These are phyloP conservation scores for Fusarium buharicum DNA, from an alignment of 2,329 filamentous ascomycete genomes.

Conservation along the genomic window DNA sequence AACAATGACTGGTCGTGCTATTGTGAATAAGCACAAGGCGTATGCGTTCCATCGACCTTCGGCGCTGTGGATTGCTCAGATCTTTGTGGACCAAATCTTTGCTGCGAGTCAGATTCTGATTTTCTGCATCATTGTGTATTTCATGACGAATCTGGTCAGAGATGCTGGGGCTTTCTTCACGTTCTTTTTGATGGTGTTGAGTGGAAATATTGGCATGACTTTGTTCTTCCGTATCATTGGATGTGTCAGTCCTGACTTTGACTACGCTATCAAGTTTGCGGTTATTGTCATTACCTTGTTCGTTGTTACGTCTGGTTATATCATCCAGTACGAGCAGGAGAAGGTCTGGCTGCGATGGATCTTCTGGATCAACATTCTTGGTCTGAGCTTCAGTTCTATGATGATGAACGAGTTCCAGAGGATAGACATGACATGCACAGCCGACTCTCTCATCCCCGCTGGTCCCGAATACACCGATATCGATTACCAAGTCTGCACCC, in stretches of 20 bases:
- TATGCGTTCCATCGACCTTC: slow-evolving; percentile 87
- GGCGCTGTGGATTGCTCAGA: slow-evolving; percentile 84
- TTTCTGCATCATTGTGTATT: slow-evolving; percentile 81
- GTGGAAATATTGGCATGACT: slow-evolving; percentile 77
- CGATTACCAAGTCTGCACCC: slow-evolving; percentile 81
- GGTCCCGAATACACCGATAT: slow-evolving; percentile 77
- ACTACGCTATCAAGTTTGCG: slow-evolving; percentile 85
- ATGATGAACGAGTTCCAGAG: slow-evolving; percentile 89
- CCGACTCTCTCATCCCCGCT: slow-evolving; percentile 74
- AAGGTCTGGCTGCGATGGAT: slow-evolving; percentile 85
- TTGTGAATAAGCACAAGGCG: slow-evolving; percentile 85
- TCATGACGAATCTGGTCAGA: slow-evolving; percentile 76
- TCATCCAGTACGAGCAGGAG: slow-evolving; percentile 81
- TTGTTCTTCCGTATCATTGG: slow-evolving; percentile 81
- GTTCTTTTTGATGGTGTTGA: slow-evolving; percentile 76
- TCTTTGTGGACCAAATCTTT: slow-evolving; percentile 80
- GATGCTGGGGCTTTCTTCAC: slow-evolving; percentile 82
- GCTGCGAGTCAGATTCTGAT: slow-evolving; percentile 75
- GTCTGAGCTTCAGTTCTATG: slow-evolving; percentile 78
- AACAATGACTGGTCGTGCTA: slow-evolving; percentile 79
- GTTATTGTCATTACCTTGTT: slow-evolving; percentile 84
- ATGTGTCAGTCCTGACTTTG: slow-evolving; percentile 81
- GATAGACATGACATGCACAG: slow-evolving; percentile 74
- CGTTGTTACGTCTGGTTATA: slow-evolving; percentile 81
- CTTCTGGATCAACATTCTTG: slow-evolving; percentile 79